These are phyloP conservation scores for Martensiomyces pterosporus DNA, from an alignment of 192 early-diverging fungal genomes.

Conservation along the genomic window DNA sequence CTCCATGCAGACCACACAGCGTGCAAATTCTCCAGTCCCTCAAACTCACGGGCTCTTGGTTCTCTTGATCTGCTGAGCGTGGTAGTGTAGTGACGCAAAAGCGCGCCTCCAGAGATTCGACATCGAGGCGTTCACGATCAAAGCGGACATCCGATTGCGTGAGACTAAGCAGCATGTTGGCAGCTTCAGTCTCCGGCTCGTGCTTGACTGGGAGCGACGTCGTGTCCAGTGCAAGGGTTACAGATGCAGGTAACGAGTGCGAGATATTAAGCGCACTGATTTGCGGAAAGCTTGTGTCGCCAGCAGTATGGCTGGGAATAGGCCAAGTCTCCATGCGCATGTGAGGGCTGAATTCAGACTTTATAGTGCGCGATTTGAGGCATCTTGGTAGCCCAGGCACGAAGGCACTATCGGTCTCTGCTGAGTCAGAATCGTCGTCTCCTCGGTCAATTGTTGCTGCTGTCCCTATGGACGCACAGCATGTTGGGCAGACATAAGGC, in stretches of 20 bases:
- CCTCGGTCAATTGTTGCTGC: too few relatives aligned
- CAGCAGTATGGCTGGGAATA: background rate
- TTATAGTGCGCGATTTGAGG: too few relatives aligned
- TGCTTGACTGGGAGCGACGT: conserved; percentile 4
- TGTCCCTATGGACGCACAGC: conserved; percentile 13
- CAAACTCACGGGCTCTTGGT: background rate
- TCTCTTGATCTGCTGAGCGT: too few relatives aligned
- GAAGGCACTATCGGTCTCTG: too few relatives aligned
- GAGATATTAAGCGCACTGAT: too few relatives aligned
- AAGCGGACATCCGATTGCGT: conserved; percentile 45
- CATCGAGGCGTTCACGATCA: conserved; percentile 22
- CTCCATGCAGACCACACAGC: conserved; percentile 35
- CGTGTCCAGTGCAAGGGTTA: too few relatives aligned
- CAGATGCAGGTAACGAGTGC: too few relatives aligned
- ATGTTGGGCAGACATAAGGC: conserved; percentile 58
- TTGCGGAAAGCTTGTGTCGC: background rate
- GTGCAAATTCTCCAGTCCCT: conserved; percentile 23
- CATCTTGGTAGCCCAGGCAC: too few relatives aligned
- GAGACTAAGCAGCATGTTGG: conserved; percentile 41
- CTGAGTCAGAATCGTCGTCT: too few relatives aligned
- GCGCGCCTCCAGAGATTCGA: conserved; percentile 21
- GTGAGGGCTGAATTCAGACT: too few relatives aligned
- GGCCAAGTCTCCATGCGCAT: background rate
- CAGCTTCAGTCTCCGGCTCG: conserved; percentile 24
- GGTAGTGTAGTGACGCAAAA: conserved; percentile 17